Percentiles rank a stretch among this genome's conserved stretches.
Evolutionary conservation across 2,329 filamentous ascomycete genomes (phyloP).

Genomic region (Lachnellula arida): DNA sequence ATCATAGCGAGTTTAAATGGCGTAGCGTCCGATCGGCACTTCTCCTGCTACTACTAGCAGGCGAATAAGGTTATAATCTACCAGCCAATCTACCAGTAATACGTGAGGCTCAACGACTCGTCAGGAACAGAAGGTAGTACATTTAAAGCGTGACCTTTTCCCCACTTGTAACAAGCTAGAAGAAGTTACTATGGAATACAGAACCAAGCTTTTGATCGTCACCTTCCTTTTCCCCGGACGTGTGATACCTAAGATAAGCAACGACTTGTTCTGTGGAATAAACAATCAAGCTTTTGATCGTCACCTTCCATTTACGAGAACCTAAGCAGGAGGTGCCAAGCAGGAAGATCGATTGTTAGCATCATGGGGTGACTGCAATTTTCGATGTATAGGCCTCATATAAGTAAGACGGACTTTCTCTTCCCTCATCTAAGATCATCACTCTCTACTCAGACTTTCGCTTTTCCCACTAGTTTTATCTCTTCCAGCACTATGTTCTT

Average conservation of each 20-base stretch:
- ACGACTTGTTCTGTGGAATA: constrained; percentile 4
- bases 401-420: constrained; percentile 10
- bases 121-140: constrained; percentile 9
- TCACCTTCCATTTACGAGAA: constrained; percentile 12
- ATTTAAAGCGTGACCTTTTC: constrained; percentile 1
- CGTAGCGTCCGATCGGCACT: not conserved
- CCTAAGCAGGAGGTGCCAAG: not conserved
- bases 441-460: constrained; percentile 2
- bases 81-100: not conserved
- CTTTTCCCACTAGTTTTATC: constrained; percentile 4
- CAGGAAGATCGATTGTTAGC: constrained; percentile 1
- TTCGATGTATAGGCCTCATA: constrained; percentile 3
- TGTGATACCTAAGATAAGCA: not conserved
- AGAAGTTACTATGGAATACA: not conserved
- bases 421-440: constrained; percentile 1
- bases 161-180: not conserved
- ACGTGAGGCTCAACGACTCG: constrained; percentile 2
- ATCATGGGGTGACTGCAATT: not conserved
- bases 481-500: constrained; percentile 18
- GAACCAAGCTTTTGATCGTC: constrained; percentile 7
- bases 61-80: not conserved
- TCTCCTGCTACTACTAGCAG: not conserved
- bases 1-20: not conserved
- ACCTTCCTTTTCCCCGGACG: constrained; percentile 6
- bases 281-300: constrained; percentile 10